Base-by-base conservation (phyloP, 148 eudicot genomes). In the Vaccinium myrtillus region DNA sequence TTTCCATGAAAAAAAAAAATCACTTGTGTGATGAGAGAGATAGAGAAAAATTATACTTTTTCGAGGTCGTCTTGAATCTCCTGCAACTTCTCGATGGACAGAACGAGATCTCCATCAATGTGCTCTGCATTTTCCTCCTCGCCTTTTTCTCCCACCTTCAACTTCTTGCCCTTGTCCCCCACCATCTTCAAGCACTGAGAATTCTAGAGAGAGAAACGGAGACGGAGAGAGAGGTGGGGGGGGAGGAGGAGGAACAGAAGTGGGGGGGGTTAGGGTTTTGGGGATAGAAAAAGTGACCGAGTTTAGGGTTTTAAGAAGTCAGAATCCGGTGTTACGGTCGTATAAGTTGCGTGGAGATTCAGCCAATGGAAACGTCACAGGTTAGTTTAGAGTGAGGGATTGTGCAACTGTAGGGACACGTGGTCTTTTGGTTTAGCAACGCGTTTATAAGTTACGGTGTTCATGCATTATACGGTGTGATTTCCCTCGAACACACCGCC, bases 61-160 rank as follows among this genome's bases (percentile, higher is more conserved):
- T 95, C 99, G 51, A 97, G 96, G 81, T 97, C 98, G 79, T 97
- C 99, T 84, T 97, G 99, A 67, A 94, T 87, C 86, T 93, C 98
- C 82, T 95, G 99, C 80, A 97, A 91, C 88, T 93, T 97, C 78
- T 95, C 98, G 53, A 97, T 89, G 55, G 95, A 92, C 19, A 90
- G 83, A 15, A 93, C 90, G 27, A 97, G 95, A 23, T 93, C 93
- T 18, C 85, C 88, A 75, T 94, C 98, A 84, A 93, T 86, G 75
- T 85, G 88, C 79, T 89, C 91, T 67, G 86, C 85, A 80, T 91
- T 89, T 75, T 90, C 93, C 21, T 93, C 92, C 0, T 90, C 92
- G 51, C 89, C 88, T 79, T 86, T 90, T 32, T 93, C 98, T 49
- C 56, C 87, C 23, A 83, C 80, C 86, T 94, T 95, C 82, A 83